Base-by-base conservation (phyloP, 106 monocot genomes). In the Apostasia shenzhenica region DNA sequence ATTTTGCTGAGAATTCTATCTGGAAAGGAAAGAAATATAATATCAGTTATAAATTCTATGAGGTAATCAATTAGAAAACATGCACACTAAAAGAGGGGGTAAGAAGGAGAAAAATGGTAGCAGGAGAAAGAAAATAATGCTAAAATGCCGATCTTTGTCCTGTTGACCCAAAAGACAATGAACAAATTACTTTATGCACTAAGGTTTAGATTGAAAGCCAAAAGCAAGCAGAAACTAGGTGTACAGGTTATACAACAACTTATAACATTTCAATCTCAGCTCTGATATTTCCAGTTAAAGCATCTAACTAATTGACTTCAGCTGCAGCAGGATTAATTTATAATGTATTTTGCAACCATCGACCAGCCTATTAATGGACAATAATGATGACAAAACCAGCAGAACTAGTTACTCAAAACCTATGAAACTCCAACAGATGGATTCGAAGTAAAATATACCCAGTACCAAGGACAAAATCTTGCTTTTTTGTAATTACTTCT, bases 1-100 rank as follows among this genome's bases (percentile, higher is more conserved):
- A 97, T 97, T 79, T 97, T 97, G 86, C 82, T 86, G 57, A 92
- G 82, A 45, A 97, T 92, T 65, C 73, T 82, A 86, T 97, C 97
- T 97, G 92, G 54, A 76, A 73, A 70, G 6, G 1, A 69, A 71
- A 11, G 12, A 61, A 55, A 61, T 70, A 45, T 2, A 38, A 54
- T 43, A 68, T 84, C 48, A 81, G 64, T 63, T 40, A 59, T 55
- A 39, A 55, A 41, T 10, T 2, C 14, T 14, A 71, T 8, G 51
- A 67, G 14, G 9, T 66, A 8, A 64, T 14, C 54, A n/a, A 57
- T 45, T 5, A 26, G 26, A 26, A 50, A 44, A 69, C 7, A 40
- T 41, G 6, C 41, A 10, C 4, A 44, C 54, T 14, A 50, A 14
- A n/a, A 50, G 4, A 48, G 37, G 5, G 41, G 1, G 12, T n/a